Evolutionary conservation across 306 rosid genomes (phyloP).

Genomic region (Aeschynomene evenia): DNA sequence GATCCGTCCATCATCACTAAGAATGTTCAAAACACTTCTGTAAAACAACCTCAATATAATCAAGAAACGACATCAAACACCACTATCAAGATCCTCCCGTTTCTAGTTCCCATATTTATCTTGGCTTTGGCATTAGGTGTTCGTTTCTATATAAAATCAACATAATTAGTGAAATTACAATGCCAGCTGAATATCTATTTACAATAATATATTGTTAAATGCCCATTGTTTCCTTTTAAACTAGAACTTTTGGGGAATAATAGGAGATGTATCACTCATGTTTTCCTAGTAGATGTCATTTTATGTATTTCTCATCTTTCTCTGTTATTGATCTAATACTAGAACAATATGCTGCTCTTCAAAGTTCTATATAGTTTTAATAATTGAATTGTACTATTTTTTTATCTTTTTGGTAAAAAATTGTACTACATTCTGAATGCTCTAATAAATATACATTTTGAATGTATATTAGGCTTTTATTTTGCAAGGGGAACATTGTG

Average conservation of each 20-base stretch:
- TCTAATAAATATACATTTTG: neutral
- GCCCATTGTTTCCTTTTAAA: slow-evolving; percentile 19
- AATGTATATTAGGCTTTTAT: neutral
- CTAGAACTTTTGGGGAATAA: neutral
- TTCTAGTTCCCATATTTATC: slow-evolving; percentile 64
- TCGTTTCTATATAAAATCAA: slow-evolving; percentile 54
- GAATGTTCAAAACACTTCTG: slow-evolving; percentile 42
- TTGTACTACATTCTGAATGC: neutral
- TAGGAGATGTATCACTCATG: neutral
- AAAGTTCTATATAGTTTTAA: neutral
- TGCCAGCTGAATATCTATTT: neutral
- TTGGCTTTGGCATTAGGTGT: slow-evolving; percentile 61
- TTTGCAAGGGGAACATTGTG: neutral
- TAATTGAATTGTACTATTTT: too few species aligned
- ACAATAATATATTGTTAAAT: slow-evolving; percentile 16
- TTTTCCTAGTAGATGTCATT: slow-evolving; percentile 8
- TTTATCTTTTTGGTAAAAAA: neutral
- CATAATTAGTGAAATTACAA: slow-evolving; percentile 20
- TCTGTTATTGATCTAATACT: neutral
- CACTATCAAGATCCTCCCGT: slow-evolving; percentile 58
- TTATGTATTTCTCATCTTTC: slow-evolving; percentile 3
- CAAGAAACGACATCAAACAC: slow-evolving; percentile 52
- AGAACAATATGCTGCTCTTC: neutral
- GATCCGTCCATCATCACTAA: slow-evolving; percentile 48
- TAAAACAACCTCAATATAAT: slow-evolving; percentile 49